Base-by-base conservation (phyloP, 768 basidiomycete species). In the Kwoniella sp. region DNA sequence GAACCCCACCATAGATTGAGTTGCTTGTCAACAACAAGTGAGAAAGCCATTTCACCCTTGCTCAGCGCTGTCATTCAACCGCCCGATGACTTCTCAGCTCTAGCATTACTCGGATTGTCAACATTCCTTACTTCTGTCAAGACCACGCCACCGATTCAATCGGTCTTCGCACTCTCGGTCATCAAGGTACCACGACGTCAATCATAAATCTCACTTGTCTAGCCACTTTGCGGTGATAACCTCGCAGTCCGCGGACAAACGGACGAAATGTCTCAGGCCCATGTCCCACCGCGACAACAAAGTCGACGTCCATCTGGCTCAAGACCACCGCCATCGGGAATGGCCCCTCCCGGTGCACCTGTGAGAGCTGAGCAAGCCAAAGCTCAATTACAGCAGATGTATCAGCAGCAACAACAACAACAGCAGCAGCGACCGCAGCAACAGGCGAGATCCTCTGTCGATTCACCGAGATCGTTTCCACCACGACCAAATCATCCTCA, bases 261-360 rank as follows among this genome's bases (percentile, higher is more conserved):
- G n/a, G 41, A 3, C 41, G 4, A 11, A 17, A 45, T 45, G 54
- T 47, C 52, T 28, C 61, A 56, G 41, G 38, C 25, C 41, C 29
- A 38, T 17, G 22, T 37, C 38, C 52, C n/a, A 28, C 52, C 48
- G 23, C 61, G 17, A n/a, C 41, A 28, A 48, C 54, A 45, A 17
- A 45, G 12, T 22, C 56, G 51, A 25, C 41, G 52, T 0, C 56
- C 57, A 23, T 58, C 63, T 1, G 58, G 56, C 31, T 58, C 63
- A 20, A 31, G 54, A 25, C 62, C 57, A 15, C 41, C 41, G 20
- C 41, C 55, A 17, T 58, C 68, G 28, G 66, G 68, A 1, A 55
- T 65, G 38, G 1, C 62, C 11, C 58, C 61, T 30, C 66, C 71
- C 31, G 68, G 68, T 50, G 65, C 60, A 34, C 66, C 73, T 26